phyloP scores from a whole-genome alignment of 164 flowering plant species.

The Umbellularia californica region DNA sequence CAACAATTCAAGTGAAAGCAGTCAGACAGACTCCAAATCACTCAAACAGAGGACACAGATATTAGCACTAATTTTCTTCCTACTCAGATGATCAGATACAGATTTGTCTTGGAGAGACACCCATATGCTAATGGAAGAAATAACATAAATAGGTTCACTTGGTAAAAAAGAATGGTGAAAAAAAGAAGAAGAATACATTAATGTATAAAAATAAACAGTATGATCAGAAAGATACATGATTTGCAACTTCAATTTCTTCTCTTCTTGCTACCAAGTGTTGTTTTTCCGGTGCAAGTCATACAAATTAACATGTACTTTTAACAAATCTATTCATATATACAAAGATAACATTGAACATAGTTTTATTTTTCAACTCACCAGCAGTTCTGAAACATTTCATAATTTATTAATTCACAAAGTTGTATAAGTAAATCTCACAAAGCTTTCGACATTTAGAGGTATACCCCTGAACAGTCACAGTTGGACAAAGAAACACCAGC shows the following conservation, averaged over 20 bases:
- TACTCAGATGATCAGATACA: too few relatives aligned
- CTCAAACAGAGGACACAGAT: too few relatives aligned
- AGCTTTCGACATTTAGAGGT: not conserved
- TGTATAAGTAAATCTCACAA: not conserved
- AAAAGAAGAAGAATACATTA: not conserved
- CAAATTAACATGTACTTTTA: not conserved
- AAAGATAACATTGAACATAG: not conserved
- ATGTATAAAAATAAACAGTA: not conserved
- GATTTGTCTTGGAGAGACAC: too few relatives aligned
- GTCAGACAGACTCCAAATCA: too few relatives aligned
- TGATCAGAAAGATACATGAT: not conserved
- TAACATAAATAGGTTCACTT: not conserved
- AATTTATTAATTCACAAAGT: conserved; percentile 4
- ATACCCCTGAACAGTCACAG: not conserved
- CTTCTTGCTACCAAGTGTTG: not conserved
- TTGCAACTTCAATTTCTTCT: not conserved
- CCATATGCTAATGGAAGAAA: not conserved
- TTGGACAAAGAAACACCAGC: not conserved
- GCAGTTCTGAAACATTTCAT: not conserved
- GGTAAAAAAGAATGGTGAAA: not conserved
- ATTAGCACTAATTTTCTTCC: too few relatives aligned
- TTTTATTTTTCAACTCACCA: not conserved
- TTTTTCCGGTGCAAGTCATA: not conserved
- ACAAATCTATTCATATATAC: not conserved
- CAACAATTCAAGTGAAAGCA: too few relatives aligned